Conservation (phyloP, 2,329 filamentous ascomycete species). For the Ceratocystis papillata region DNA sequence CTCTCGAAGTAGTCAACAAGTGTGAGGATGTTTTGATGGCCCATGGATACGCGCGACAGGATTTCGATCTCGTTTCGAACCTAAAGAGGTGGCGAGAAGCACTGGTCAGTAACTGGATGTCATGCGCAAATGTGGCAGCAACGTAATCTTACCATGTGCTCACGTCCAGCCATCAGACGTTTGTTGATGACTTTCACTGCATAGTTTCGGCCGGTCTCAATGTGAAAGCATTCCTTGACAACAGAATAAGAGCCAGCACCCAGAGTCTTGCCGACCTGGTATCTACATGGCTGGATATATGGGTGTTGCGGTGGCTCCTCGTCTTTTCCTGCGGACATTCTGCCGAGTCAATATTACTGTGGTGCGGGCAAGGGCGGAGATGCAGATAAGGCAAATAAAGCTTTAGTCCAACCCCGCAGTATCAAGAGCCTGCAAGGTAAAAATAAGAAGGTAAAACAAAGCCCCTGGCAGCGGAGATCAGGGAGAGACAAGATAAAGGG, state of each 20-base stretch:
- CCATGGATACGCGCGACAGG: slow-evolving; percentile 96
- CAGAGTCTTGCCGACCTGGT: slow-evolving; percentile 97
- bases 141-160: slow-evolving; percentile 70
- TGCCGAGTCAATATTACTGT: neutral
- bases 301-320: slow-evolving; percentile 31
- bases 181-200: slow-evolving; percentile 99
- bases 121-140: neutral
- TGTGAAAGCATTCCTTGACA: slow-evolving; percentile 97
- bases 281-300: slow-evolving; percentile 86
- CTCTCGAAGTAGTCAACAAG: slow-evolving; percentile 99
- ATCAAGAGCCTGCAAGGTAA: neutral
- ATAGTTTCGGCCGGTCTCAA: slow-evolving; percentile 95
- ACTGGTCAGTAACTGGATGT: neutral
- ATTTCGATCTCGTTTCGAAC: slow-evolving; percentile 97
- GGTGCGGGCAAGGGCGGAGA: neutral
- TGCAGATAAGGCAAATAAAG: neutral
- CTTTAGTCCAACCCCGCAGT: slow-evolving; percentile 12
- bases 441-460: slow-evolving; percentile 10
- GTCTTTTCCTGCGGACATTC: neutral
- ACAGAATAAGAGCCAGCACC: slow-evolving; percentile 96
- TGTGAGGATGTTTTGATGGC: slow-evolving; percentile 94
- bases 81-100: slow-evolving; percentile 35
- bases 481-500: neutral
- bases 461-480: slow-evolving; percentile 3
- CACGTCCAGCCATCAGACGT: slow-evolving; percentile 87